phyloP scores from a whole-genome alignment of 805 yeast genomes.

The Trichomonascus vanleenenianus region DNA sequence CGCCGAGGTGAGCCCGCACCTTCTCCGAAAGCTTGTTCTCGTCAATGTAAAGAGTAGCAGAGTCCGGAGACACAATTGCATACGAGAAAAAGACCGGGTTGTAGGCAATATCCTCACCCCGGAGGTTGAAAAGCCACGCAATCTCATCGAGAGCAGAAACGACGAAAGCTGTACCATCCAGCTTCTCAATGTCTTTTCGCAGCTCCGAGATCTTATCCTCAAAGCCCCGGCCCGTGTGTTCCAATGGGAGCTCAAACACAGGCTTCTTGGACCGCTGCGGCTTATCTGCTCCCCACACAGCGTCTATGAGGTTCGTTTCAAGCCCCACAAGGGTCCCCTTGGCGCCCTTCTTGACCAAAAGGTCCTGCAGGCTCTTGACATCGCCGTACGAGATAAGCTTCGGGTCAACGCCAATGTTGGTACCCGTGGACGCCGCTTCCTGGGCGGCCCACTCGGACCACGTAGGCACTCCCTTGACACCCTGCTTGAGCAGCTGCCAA shows the following conservation, averaged over 20 bases:
- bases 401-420: conserved; percentile 78
- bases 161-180: conserved; percentile 40
- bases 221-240: conserved; percentile 60
- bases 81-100: conserved; percentile 83
- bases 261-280: conserved; percentile 51
- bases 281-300: conserved; percentile 62
- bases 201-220: conserved; percentile 46
- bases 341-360: conserved; percentile 23
- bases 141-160: conserved; percentile 78
- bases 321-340: conserved; percentile 33
- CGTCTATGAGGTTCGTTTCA: conserved; percentile 61
- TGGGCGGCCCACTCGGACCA: conserved; percentile 78
- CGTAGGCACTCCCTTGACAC: conserved; percentile 55
- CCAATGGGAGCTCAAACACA: conserved; percentile 42
- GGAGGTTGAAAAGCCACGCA: conserved; percentile 82
- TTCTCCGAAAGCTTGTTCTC: conserved; percentile 35
- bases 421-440: conserved; percentile 40
- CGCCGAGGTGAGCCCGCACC: conserved; percentile 34
- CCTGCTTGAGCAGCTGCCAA: conserved; percentile 80
- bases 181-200: conserved; percentile 24
- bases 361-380: conserved; percentile 22
- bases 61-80: conserved; percentile 35
- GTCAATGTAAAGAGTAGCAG: conserved; percentile 44
- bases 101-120: conserved; percentile 76
- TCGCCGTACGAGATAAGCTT: conserved; percentile 48